Base-by-base conservation (phyloP, 2,329 filamentous ascomycete species). In the Xylariaceae sp. region DNA sequence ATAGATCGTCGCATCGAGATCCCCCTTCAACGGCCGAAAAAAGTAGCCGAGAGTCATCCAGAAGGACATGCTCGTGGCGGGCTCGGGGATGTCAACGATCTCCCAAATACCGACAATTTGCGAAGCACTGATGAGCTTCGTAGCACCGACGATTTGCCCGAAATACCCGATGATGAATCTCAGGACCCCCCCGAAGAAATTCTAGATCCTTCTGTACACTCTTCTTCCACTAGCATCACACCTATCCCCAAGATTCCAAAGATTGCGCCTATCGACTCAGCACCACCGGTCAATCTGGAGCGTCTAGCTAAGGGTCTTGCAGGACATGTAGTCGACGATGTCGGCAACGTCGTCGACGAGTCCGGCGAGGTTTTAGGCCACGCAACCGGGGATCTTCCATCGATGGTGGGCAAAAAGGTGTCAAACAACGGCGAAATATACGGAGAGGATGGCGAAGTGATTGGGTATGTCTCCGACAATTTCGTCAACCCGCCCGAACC, bases 381-480 rank as follows among this genome's bases (percentile, higher is more conserved):
- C 39, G 76, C 73, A 6, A 74, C 73, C 6, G 78, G 78, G 6
- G 78, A 81, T 59, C 66, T 81, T 19, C 78, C 78, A 4, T 72
- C 75, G 42, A 80, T 81, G 73, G 69, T 80, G 6, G 78, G 77
- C 31, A 67, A 71, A 38, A 68, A 68, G 39, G 73, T 81, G 1
- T 65, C 71, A 9, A 62, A 67, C 3, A 66, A 68, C 17, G 77
- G 77, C 14, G 71, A 78, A 54, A 64, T 81, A 32, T 66, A 74
- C 35, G 71, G 67, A n/a, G 68, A 72, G 22, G 60, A 64, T 33
- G 72, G 71, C 6, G 69, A 72, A 48, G 60, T 75, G 5, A 59
- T 75, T 18, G 73, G 73, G 4, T 75, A 73, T 49, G 73, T 75
- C 27, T 69, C 65, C 2, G 70, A 74, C 36, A 68, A 75, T 39